phyloP scores from a whole-genome alignment of 805 yeast genomes.

The Myxozyma kluyveri region DNA sequence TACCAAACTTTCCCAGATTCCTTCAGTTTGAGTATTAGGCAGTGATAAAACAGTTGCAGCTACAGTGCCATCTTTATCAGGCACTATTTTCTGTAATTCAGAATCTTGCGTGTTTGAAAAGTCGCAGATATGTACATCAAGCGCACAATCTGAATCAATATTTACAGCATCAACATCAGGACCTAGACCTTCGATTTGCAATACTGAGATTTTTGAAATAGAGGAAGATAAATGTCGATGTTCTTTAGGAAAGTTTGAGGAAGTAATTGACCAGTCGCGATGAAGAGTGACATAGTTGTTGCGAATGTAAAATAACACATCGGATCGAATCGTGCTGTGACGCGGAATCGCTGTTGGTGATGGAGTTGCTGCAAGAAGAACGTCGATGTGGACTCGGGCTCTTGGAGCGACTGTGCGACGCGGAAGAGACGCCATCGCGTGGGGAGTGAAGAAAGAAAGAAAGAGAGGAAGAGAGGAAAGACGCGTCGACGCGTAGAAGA shows the following conservation, averaged over 20 bases:
- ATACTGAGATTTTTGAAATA: slow-evolving; percentile 17
- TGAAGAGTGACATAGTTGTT: neutral
- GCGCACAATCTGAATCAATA: slow-evolving; percentile 4
- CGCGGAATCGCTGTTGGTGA: too few relatives aligned
- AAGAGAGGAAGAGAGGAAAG: too few relatives aligned
- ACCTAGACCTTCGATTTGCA: slow-evolving; percentile 19
- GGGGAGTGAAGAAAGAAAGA: too few relatives aligned
- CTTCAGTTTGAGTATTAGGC: slow-evolving; percentile 39
- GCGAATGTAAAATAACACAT: neutral
- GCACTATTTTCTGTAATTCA: neutral
- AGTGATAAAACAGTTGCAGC: slow-evolving; percentile 24
- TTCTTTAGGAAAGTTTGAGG: too few relatives aligned
- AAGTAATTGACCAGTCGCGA: neutral
- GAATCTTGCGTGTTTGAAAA: slow-evolving; percentile 3
- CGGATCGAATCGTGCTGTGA: neutral
- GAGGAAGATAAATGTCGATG: too few relatives aligned
- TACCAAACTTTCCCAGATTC: slow-evolving; percentile 41
- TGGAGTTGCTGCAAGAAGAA: too few relatives aligned
- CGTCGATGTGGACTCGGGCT: too few relatives aligned
- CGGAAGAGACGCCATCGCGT: too few relatives aligned
- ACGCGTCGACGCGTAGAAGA: too few relatives aligned
- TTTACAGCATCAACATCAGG: slow-evolving; percentile 11
- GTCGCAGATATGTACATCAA: slow-evolving; percentile 22
- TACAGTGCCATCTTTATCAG: slow-evolving; percentile 19
- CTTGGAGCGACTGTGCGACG: too few relatives aligned